phyloP scores from a whole-genome alignment of 2,329 filamentous ascomycete genomes.

The Fusarium brevicatenulatum region DNA sequence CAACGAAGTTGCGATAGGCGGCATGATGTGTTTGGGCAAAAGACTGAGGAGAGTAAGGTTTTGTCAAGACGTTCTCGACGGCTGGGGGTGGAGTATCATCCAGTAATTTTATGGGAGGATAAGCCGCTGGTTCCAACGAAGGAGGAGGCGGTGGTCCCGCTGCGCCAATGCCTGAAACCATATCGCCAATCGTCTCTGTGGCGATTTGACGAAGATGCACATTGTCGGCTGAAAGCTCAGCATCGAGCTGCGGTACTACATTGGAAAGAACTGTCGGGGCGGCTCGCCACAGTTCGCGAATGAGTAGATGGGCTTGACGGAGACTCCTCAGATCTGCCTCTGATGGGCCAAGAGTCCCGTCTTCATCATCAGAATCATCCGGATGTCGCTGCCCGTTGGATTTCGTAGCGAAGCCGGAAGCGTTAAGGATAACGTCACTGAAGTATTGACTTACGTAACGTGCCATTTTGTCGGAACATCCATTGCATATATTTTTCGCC shows the following conservation, averaged over 20 bases:
- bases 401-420: conserved; percentile 69
- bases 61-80: conserved; percentile 74
- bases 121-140: conserved; percentile 81
- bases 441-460: conserved; percentile 96
- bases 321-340: conserved; percentile 89
- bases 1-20: conserved; percentile 86
- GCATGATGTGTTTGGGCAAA: conserved; percentile 84
- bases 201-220: conserved; percentile 86
- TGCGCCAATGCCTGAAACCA: conserved; percentile 92
- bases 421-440: conserved; percentile 93
- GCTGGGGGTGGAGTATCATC: conserved; percentile 61
- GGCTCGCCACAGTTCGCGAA: conserved; percentile 93
- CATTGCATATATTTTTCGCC: conserved; percentile 93
- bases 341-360: conserved; percentile 69
- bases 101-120: conserved; percentile 77
- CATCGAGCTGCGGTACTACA: conserved; percentile 92
- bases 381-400: conserved; percentile 67
- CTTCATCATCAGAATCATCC: conserved; percentile 73
- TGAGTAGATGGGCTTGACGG: conserved; percentile 86
- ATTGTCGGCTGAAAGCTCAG: conserved; percentile 91
- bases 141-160: conserved; percentile 82
- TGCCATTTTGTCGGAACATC: conserved; percentile 91
- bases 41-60: conserved; percentile 86
- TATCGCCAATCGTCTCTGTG: conserved; percentile 93
- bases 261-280: conserved; percentile 89